phyloP scores from a whole-genome alignment of 129 eudicot species.

The Saussurea involucrata region DNA sequence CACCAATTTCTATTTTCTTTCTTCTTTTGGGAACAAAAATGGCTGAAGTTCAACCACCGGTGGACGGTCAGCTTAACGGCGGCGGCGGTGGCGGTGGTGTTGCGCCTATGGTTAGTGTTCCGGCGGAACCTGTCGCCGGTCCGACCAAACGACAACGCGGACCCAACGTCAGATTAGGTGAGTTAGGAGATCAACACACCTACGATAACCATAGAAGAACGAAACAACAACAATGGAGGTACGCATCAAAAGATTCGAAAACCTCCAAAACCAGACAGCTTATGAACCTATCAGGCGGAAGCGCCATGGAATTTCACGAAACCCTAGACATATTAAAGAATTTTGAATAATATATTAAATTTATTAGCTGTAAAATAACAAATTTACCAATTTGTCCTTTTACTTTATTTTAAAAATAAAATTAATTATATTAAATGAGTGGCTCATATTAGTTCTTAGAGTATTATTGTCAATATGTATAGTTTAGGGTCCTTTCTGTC shows the following conservation, averaged over 20 bases:
- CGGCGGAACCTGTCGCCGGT: constrained; percentile 18
- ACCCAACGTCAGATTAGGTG: constrained; percentile 87
- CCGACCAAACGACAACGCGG: constrained; percentile 68
- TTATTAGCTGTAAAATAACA: no score
- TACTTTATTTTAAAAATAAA: no score
- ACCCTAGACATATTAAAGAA: no score
- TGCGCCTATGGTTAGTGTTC: neutral
- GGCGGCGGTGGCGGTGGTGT: neutral
- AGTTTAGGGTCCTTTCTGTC: no score
- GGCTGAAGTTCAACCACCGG: constrained; percentile 52
- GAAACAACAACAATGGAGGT: constrained; percentile 36
- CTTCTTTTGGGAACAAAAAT: constrained; percentile 11
- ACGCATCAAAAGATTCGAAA: constrained; percentile 39
- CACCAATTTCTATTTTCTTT: neutral
- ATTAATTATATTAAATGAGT: no score
- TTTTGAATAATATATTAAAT: no score
- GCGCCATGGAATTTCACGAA: constrained; percentile 14
- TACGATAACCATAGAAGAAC: constrained; percentile 41
- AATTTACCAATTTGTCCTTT: no score
- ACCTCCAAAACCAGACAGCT: constrained; percentile 47
- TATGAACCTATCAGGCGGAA: constrained; percentile 41
- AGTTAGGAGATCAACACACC: constrained; percentile 55
- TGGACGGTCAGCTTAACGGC: constrained; percentile 31
- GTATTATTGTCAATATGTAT: no score
- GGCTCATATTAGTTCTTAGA: no score